Percentiles rank a stretch among this genome's conserved stretches.
Evolutionary conservation across 345 rosid species (phyloP).

Genomic region (Rhodomyrtus tomentosa): DNA sequence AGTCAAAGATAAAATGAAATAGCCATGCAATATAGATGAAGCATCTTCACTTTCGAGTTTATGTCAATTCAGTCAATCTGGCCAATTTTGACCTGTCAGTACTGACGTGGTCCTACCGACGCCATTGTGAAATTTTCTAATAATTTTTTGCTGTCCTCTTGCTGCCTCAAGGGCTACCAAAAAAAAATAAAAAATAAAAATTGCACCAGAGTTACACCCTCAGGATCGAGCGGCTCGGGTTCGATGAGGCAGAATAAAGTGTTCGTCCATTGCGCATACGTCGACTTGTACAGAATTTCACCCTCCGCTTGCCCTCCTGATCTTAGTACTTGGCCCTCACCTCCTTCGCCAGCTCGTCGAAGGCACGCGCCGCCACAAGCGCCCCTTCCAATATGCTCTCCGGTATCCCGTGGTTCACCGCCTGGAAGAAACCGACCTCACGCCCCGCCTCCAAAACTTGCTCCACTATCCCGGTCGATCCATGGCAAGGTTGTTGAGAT

Average conservation of each 20-base stretch:
- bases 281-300: too few relatives aligned
- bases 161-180: too few relatives aligned
- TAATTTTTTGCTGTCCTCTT: too few relatives aligned
- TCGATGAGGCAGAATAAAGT: conserved; percentile 14
- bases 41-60: not conserved
- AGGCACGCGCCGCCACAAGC: conserved; percentile 4
- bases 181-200: too few relatives aligned
- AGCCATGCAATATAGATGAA: not conserved
- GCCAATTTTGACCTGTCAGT: too few relatives aligned
- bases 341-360: conserved; percentile 14
- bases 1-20: not conserved
- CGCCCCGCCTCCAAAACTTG: not conserved
- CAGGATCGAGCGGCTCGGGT: conserved; percentile 18
- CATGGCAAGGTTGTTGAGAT: conserved; percentile 3
- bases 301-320: conserved; percentile 10
- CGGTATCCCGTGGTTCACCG: conserved; percentile 23
- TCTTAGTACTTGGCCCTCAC: conserved; percentile 8
- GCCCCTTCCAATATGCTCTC: conserved; percentile 8
- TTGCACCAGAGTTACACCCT: too few relatives aligned
- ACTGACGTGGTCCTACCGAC: too few relatives aligned
- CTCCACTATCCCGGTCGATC: not conserved
- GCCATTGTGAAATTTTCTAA: too few relatives aligned
- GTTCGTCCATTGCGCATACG: too few relatives aligned
- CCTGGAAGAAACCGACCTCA: conserved; percentile 20
- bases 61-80: too few relatives aligned